Conservation (phyloP, 2,329 filamentous ascomycete genomes). For the Amauroascus verrucosus region DNA sequence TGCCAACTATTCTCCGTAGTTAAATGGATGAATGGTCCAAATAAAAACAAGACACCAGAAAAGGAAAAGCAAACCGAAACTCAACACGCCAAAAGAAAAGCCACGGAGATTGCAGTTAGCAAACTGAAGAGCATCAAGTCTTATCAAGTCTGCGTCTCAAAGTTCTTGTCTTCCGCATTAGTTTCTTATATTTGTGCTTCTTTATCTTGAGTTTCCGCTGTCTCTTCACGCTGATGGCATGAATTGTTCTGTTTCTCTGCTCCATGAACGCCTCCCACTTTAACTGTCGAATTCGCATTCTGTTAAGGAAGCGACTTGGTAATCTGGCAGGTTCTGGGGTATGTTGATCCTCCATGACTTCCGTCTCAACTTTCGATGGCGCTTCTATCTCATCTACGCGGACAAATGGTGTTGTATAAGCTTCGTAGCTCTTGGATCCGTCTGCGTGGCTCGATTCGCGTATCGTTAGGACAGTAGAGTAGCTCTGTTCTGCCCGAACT, state of each 20-base stretch:
- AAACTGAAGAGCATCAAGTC: slow-evolving; percentile 26
- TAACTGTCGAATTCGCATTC: slow-evolving; percentile 56
- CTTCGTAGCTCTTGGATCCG: slow-evolving; percentile 44
- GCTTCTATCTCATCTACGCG: slow-evolving; percentile 31
- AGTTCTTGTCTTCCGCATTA: slow-evolving; percentile 85
- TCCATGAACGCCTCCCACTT: slow-evolving; percentile 47
- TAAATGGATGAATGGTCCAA: slow-evolving; percentile 6
- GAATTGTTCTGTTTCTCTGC: slow-evolving; percentile 46
- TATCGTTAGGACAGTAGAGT: slow-evolving; percentile 43
- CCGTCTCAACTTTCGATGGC: slow-evolving; percentile 20
- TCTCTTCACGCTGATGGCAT: slow-evolving; percentile 80
- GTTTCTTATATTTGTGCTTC: slow-evolving; percentile 99
- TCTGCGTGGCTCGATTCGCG: slow-evolving; percentile 43
- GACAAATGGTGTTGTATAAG: slow-evolving; percentile 42
- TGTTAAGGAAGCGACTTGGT: slow-evolving; percentile 42
- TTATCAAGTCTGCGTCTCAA: slow-evolving; percentile 74
- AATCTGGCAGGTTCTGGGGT: slow-evolving; percentile 23
- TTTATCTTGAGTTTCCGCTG: slow-evolving; percentile 98
- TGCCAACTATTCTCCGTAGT: neutral
- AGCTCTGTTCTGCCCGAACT: slow-evolving; percentile 30
- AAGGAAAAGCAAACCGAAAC: neutral
- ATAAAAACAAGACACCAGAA: neutral
- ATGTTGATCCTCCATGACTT: slow-evolving; percentile 50
- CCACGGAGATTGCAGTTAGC: neutral
- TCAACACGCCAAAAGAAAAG: neutral